Percentiles rank a stretch among this genome's conserved stretches.
Evolutionary conservation across 495 filamentous ascomycete species (phyloP).

Genomic region (Daldinia vernicosa): DNA sequence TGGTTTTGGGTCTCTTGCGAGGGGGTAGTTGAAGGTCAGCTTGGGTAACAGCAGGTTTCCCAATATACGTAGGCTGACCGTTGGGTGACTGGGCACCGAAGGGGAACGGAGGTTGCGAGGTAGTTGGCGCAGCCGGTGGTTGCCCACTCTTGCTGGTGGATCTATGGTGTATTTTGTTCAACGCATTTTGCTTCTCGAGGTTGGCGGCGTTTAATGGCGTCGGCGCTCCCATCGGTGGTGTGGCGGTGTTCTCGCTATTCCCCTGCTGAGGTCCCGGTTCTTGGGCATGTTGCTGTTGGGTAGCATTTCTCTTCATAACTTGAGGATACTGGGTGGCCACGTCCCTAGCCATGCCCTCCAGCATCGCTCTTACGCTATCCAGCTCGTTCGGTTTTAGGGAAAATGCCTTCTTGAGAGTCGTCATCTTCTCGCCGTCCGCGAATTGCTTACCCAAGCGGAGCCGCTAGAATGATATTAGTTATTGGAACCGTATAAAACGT

Average conservation of each 20-base stretch:
- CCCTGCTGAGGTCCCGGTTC: constrained; percentile 36
- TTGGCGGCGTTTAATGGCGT: constrained; percentile 71
- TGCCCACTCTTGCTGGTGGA: constrained; percentile 50
- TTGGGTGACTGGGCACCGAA: constrained; percentile 76
- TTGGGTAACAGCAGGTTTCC: constrained; percentile 55
- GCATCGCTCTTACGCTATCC: constrained; percentile 57
- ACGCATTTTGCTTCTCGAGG: constrained; percentile 69
- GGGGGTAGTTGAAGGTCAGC: constrained; percentile 62
- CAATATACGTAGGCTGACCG: constrained; percentile 68
- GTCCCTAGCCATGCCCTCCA: constrained; percentile 51
- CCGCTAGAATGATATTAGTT: constrained; percentile 53
- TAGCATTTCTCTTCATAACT: constrained; percentile 35
- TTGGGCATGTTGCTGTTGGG: constrained; percentile 29
- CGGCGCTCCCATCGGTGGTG: constrained; percentile 46
- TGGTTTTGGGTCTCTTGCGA: constrained; percentile 63
- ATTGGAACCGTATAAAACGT: constrained; percentile 22
- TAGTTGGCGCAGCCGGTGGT: constrained; percentile 70
- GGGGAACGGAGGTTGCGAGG: constrained; percentile 70
- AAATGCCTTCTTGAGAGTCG: constrained; percentile 61
- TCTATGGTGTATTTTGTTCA: constrained; percentile 60
- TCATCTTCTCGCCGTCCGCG: constrained; percentile 60
- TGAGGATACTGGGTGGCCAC: constrained; percentile 30
- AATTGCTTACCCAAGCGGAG: constrained; percentile 68
- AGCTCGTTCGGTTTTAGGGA: constrained; percentile 67
- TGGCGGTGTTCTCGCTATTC: constrained; percentile 29